phyloP scores from a whole-genome alignment of 163 green algal genomes.

The Picocystis sp. region DNA sequence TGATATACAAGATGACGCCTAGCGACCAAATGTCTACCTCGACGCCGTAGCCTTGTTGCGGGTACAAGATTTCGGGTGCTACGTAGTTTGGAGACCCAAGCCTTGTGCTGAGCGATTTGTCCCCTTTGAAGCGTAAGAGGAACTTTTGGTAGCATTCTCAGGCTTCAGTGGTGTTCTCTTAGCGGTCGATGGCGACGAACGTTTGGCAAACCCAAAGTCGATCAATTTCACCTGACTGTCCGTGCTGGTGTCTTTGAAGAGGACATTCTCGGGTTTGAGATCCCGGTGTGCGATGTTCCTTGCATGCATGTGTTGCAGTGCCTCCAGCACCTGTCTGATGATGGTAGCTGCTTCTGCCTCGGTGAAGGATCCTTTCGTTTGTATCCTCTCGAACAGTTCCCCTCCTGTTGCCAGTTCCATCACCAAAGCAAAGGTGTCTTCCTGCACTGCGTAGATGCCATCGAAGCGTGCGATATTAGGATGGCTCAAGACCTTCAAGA shows the following conservation, averaged over 20 bases:
- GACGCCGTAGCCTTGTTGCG: constrained; percentile 2
- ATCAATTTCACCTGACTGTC: constrained; percentile 7
- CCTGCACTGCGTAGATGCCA: constrained; percentile 24
- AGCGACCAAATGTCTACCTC: constrained; percentile 12
- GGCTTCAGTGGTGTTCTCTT: background rate
- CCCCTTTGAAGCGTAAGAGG: background rate
- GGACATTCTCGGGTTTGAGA: constrained; percentile 17
- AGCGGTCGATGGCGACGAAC: too few species aligned
- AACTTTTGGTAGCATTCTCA: background rate
- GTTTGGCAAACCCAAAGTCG: constrained; percentile 13
- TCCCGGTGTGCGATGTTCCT: constrained; percentile 11
- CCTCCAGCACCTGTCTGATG: constrained; percentile 13
- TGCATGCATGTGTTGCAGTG: constrained; percentile 10
- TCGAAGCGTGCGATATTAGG: constrained; percentile 29
- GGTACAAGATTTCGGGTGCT: constrained; percentile 11
- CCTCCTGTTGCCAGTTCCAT: constrained; percentile 41
- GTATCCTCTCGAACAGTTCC: constrained; percentile 40
- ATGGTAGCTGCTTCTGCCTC: constrained; percentile 4
- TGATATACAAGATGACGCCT: constrained; percentile 12
- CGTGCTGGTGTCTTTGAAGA: constrained; percentile 9
- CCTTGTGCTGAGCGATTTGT: constrained; percentile 4
- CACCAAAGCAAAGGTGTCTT: constrained; percentile 19
- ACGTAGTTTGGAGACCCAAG: constrained; percentile 13
- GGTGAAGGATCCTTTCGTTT: constrained; percentile 26
- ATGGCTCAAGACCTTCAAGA: constrained; percentile 32